Evolutionary conservation across 1,284 basidiomycete genomes (phyloP).

Genomic region (Lentinula novae-zelandiae): DNA sequence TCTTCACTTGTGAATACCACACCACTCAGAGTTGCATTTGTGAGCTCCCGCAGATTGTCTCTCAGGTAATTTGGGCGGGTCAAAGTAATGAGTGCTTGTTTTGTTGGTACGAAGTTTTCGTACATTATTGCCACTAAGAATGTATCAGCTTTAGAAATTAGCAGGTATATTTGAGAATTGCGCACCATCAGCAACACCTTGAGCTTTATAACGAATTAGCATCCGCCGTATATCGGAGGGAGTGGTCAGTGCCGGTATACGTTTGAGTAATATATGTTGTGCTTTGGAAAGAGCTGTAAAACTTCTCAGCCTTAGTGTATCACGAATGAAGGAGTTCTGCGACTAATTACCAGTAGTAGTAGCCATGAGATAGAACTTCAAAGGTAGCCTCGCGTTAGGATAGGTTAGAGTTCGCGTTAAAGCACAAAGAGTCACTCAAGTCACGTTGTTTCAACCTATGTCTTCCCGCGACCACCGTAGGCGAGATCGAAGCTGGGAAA

Average conservation of each 20-base stretch:
- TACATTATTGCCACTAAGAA: conserved; percentile 57
- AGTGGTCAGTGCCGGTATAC: conserved; percentile 48
- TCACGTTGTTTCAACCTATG: conserved; percentile 26
- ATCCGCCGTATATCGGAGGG: conserved; percentile 54
- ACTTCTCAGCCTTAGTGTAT: not conserved
- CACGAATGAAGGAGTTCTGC: not conserved
- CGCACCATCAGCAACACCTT: conserved; percentile 53
- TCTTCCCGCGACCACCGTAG: conserved; percentile 45
- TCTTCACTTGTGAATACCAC: conserved; percentile 27
- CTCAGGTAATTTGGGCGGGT: conserved; percentile 39
- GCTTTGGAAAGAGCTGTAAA: conserved; percentile 18
- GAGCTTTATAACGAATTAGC: conserved; percentile 40
- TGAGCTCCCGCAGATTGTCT: conserved; percentile 38
- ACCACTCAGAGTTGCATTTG: conserved; percentile 41
- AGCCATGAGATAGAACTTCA: not conserved
- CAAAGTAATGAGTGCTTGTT: conserved; percentile 36
- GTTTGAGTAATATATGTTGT: conserved; percentile 40
- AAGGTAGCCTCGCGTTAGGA: not conserved
- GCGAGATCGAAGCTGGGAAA: conserved; percentile 68
- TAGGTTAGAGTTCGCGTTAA: not conserved
- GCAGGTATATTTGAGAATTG: not conserved
- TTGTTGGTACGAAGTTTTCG: conserved; percentile 17
- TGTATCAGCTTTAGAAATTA: not conserved
- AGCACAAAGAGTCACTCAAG: not conserved
- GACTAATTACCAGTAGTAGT: not conserved